phyloP scores from a whole-genome alignment of 1,284 basidiomycete genomes.

The Pholiota adiposa region DNA sequence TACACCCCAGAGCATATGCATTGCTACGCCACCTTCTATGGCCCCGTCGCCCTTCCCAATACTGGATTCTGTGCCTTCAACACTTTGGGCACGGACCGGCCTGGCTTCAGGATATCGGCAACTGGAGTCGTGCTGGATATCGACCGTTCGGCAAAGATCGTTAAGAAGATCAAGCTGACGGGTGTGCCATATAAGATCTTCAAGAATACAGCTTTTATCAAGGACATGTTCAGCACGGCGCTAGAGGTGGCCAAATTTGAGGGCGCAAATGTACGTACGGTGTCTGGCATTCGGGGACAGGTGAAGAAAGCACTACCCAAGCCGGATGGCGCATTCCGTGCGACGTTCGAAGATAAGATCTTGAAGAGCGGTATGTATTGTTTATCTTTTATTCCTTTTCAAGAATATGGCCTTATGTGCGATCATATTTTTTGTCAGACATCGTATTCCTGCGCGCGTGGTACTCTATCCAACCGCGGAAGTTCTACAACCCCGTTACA shows the following conservation, averaged over 20 bases:
- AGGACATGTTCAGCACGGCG: constrained; percentile 94
- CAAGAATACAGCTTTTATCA: constrained; percentile 99
- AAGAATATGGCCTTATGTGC: background rate
- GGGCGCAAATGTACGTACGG: constrained; percentile 94
- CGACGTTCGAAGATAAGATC: constrained; percentile 98
- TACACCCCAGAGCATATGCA: constrained; percentile 99
- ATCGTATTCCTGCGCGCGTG: constrained; percentile 96
- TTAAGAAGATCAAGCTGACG: constrained; percentile 98
- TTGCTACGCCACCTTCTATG: constrained; percentile 97
- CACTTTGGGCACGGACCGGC: constrained; percentile 66
- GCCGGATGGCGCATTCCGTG: constrained; percentile 94
- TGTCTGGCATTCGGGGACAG: constrained; percentile 95
- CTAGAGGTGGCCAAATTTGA: constrained; percentile 99
- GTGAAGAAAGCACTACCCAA: constrained; percentile 95
- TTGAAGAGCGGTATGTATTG: constrained; percentile 90
- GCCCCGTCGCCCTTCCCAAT: constrained; percentile 89
- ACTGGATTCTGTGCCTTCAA: constrained; percentile 99
- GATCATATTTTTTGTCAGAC: constrained; percentile 61
- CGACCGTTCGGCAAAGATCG: constrained; percentile 91
- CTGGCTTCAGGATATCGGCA: constrained; percentile 90
- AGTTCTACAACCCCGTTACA: constrained; percentile 97
- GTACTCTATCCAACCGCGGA: constrained; percentile 94
- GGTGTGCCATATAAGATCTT: constrained; percentile 96
- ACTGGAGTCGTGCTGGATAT: constrained; percentile 96
- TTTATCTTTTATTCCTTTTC: background rate